Evolutionary conservation across 2,329 filamentous ascomycete genomes (phyloP).

Genomic region (Aphanocladium album): DNA sequence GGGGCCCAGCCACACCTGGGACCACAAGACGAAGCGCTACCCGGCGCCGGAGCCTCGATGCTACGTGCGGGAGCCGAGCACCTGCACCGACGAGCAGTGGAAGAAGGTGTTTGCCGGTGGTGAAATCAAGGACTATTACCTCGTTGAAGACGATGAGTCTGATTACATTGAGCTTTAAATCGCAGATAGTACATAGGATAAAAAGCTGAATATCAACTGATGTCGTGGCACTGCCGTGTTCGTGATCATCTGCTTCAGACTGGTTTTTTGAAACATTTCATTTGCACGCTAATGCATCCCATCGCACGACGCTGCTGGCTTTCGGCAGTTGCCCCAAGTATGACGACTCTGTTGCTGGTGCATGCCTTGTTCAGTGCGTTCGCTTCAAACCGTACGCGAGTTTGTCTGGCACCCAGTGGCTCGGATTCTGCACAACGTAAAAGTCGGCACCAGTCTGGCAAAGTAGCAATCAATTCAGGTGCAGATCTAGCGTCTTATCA

Average conservation of each 20-base stretch:
- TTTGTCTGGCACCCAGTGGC: neutral
- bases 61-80: slow-evolving; percentile 51
- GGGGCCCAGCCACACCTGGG: slow-evolving; percentile 56
- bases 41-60: slow-evolving; percentile 46
- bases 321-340: neutral
- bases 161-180: slow-evolving; percentile 8
- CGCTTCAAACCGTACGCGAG: neutral
- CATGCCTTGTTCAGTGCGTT: neutral
- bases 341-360: neutral
- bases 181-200: neutral
- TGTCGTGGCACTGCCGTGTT: neutral
- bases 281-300: neutral
- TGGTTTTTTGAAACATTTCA: neutral
- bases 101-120: slow-evolving; percentile 44
- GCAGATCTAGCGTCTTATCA: too few relatives aligned
- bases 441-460: neutral
- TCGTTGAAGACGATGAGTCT: slow-evolving; percentile 18
- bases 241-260: neutral
- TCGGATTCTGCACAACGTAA: neutral
- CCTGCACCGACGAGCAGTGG: slow-evolving; percentile 51
- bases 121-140: slow-evolving; percentile 41
- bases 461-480: neutral
- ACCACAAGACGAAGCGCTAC: slow-evolving; percentile 48
- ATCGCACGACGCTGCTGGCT: neutral
- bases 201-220: neutral